Evolutionary conservation across 768 basidiomycete genomes (phyloP).

Genomic region (Porpolomopsis calyptriformis): DNA sequence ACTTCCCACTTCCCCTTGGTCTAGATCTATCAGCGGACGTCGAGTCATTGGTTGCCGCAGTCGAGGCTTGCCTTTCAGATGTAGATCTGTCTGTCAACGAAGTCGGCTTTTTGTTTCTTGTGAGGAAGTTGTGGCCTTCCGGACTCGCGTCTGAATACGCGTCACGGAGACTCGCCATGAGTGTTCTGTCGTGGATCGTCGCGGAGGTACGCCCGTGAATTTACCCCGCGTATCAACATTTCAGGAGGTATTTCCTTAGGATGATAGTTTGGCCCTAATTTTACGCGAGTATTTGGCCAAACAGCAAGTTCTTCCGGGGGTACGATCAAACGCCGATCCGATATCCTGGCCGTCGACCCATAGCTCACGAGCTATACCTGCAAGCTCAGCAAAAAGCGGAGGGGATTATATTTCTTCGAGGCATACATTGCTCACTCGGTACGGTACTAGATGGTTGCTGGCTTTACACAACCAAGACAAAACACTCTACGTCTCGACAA

Average conservation of each 20-base stretch:
- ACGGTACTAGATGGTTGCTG: slow-evolving; percentile 57
- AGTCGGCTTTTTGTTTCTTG: slow-evolving; percentile 58
- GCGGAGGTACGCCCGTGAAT: slow-evolving; percentile 41
- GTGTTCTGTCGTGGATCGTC: slow-evolving; percentile 60
- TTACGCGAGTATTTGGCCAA: slow-evolving; percentile 59
- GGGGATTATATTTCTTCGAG: slow-evolving; percentile 61
- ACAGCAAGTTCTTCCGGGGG: slow-evolving; percentile 50
- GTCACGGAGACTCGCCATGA: slow-evolving; percentile 45
- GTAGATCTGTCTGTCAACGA: slow-evolving; percentile 68
- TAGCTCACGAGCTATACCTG: slow-evolving; percentile 25
- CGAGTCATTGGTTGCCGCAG: slow-evolving; percentile 57
- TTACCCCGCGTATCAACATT: neutral
- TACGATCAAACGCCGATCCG: slow-evolving; percentile 35
- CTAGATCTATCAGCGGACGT: slow-evolving; percentile 65
- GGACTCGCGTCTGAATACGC: slow-evolving; percentile 65
- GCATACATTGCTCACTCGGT: slow-evolving; percentile 40
- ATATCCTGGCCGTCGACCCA: slow-evolving; percentile 46
- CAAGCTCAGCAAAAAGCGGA: slow-evolving; percentile 44
- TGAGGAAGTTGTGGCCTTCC: slow-evolving; percentile 63
- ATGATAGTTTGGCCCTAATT: slow-evolving; percentile 53
- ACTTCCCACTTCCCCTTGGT: slow-evolving; percentile 59
- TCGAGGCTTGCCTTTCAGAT: slow-evolving; percentile 62
- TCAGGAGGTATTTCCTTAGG: slow-evolving; percentile 28
- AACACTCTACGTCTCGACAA: slow-evolving; percentile 35
- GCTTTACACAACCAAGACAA: slow-evolving; percentile 57